Evolutionary conservation across 805 yeast genomes (phyloP).

Genomic region (Blastobotrys mokoenaii): DNA sequence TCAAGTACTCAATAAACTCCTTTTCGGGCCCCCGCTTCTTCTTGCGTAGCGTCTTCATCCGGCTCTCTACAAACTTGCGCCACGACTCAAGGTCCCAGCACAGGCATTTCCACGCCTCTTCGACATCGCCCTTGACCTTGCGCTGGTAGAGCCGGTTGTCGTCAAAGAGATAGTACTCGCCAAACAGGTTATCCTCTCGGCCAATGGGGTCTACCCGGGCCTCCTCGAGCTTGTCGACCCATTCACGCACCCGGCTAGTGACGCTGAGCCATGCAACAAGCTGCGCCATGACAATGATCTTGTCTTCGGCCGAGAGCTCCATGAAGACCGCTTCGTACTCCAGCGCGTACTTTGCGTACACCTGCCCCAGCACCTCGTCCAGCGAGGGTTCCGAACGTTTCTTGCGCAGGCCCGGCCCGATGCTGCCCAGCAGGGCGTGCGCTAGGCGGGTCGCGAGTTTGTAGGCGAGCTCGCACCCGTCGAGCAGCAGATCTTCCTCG

Average conservation of each 20-base stretch:
- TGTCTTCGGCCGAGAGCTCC: slow-evolving; percentile 11
- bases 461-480: slow-evolving; percentile 4
- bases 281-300: slow-evolving; percentile 14
- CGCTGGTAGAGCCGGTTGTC: slow-evolving; percentile 27
- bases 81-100: slow-evolving; percentile 25
- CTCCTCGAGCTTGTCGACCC: slow-evolving; percentile 10
- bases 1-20: slow-evolving; percentile 10
- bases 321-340: neutral
- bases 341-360: slow-evolving; percentile 2
- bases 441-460: slow-evolving; percentile 8
- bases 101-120: slow-evolving; percentile 25
- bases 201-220: slow-evolving; percentile 27
- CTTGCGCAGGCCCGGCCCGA: too few relatives aligned
- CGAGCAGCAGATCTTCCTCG: slow-evolving; percentile 24
- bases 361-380: slow-evolving; percentile 13
- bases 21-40: slow-evolving; percentile 7
- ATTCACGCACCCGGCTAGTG: slow-evolving; percentile 14
- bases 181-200: slow-evolving; percentile 18
- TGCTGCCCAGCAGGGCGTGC: neutral
- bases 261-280: slow-evolving; percentile 16
- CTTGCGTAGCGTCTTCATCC: slow-evolving; percentile 10
- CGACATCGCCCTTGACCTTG: slow-evolving; percentile 7
- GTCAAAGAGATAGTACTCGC: slow-evolving; percentile 27
- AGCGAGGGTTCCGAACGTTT: neutral
- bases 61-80: slow-evolving; percentile 16